A percentile compares a stretch with the other conserved stretches of the same genome.
Evolutionary conservation across 208 protist genomes (phyloP).

Genomic region (Acanthamoeba royreba): DNA sequence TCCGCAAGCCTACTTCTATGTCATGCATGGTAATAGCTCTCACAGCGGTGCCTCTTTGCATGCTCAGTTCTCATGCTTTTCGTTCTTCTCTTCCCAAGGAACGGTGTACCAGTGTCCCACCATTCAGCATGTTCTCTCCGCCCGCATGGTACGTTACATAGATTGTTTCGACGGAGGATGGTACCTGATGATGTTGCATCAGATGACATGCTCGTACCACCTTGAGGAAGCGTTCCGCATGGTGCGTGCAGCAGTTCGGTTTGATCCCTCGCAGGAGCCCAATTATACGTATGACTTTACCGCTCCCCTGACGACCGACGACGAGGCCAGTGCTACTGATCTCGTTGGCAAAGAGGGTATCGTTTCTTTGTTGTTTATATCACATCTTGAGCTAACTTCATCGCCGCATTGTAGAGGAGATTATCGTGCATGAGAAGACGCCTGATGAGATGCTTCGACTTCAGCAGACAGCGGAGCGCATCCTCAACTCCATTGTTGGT

Average conservation of each 20-base stretch:
- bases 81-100: background rate
- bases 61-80: background rate
- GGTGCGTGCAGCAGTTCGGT: background rate
- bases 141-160: background rate
- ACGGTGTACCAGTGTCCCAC: background rate
- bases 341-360: background rate
- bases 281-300: conserved; percentile 10
- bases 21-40: background rate
- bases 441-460: background rate
- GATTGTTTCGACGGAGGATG: background rate
- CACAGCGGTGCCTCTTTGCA: too few relatives aligned
- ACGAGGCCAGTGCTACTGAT: background rate
- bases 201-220: background rate
- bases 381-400: background rate
- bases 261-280: background rate
- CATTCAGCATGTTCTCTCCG: background rate
- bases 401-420: background rate
- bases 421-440: background rate
- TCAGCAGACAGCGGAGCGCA: conserved; percentile 1
- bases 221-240: background rate
- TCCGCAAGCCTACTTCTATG: background rate
- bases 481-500: conserved; percentile 30
- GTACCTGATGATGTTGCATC: background rate
- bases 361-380: background rate
- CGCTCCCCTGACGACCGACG: background rate